phyloP scores from a whole-genome alignment of 169 alveolate species.

The Plasmodium inui region DNA sequence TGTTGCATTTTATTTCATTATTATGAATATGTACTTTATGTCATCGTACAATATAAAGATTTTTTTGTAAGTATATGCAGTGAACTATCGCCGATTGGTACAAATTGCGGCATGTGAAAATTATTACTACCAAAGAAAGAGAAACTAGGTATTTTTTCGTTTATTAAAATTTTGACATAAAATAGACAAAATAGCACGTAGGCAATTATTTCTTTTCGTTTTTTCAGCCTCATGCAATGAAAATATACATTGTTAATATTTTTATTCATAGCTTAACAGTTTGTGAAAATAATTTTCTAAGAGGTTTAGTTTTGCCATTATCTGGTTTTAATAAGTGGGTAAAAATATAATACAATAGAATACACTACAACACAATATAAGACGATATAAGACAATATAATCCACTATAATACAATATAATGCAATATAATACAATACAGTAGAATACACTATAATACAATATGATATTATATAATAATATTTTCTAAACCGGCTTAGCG shows the following conservation, averaged over 20 bases:
- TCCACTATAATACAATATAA: too few species aligned
- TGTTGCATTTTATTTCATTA: background rate
- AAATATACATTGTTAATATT: background rate
- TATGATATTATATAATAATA: too few species aligned
- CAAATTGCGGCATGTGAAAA: background rate
- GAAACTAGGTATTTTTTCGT: background rate
- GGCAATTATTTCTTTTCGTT: background rate
- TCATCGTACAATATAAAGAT: background rate
- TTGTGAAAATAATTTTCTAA: background rate
- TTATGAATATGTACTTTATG: background rate
- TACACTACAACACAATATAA: background rate
- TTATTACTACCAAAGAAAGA: background rate
- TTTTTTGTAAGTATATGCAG: background rate
- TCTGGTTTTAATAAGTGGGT: background rate
- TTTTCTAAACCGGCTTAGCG: background rate
- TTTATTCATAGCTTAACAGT: background rate
- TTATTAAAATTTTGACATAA: background rate
- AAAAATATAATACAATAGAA: background rate
- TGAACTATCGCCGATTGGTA: background rate
- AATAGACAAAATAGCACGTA: background rate
- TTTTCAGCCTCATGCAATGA: background rate
- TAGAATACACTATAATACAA: background rate
- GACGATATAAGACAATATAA: background rate
- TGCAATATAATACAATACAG: too few species aligned
- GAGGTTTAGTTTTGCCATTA: background rate